A percentile compares a stretch with the other conserved stretches of the same genome.
Evolutionary conservation across 257 asterid species (phyloP).

Genomic region (Solanum ossicruentum): DNA sequence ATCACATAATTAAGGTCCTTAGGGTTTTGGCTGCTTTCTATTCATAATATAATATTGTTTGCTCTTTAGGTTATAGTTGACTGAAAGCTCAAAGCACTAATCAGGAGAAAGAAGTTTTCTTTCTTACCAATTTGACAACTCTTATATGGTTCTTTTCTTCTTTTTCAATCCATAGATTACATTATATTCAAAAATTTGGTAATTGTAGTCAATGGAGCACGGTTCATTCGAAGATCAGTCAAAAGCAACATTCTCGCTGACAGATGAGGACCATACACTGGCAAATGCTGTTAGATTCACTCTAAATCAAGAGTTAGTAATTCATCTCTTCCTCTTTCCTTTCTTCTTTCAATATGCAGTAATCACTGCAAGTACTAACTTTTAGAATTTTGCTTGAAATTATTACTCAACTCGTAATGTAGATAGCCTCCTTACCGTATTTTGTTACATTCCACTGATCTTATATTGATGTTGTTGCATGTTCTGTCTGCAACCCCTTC

Average conservation of each 20-base stretch:
- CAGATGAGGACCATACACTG: slow-evolving; percentile 83
- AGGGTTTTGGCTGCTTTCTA: too few relatives aligned
- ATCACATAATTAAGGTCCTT: background rate
- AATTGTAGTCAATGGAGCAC: slow-evolving; percentile 40
- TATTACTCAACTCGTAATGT: background rate
- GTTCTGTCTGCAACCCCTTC: background rate
- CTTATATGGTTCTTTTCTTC: background rate
- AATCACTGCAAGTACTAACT: background rate
- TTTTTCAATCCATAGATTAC: background rate
- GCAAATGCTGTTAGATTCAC: slow-evolving; percentile 67
- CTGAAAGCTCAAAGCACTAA: background rate
- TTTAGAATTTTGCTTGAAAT: background rate
- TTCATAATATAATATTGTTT: background rate
- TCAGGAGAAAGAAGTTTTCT: background rate
- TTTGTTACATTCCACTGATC: background rate
- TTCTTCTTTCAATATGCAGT: background rate
- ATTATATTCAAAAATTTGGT: background rate
- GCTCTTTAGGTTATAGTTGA: background rate
- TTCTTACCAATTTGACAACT: background rate
- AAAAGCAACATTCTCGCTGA: slow-evolving; percentile 62
- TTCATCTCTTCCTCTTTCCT: background rate
- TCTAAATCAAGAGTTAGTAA: slow-evolving; percentile 83
- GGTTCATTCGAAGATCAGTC: slow-evolving; percentile 53
- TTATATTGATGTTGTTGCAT: background rate
- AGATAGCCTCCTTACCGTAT: background rate